These are phyloP conservation scores for Margaritispora aquatica DNA, from an alignment of 495 filamentous ascomycete species.

Conservation along the genomic window DNA sequence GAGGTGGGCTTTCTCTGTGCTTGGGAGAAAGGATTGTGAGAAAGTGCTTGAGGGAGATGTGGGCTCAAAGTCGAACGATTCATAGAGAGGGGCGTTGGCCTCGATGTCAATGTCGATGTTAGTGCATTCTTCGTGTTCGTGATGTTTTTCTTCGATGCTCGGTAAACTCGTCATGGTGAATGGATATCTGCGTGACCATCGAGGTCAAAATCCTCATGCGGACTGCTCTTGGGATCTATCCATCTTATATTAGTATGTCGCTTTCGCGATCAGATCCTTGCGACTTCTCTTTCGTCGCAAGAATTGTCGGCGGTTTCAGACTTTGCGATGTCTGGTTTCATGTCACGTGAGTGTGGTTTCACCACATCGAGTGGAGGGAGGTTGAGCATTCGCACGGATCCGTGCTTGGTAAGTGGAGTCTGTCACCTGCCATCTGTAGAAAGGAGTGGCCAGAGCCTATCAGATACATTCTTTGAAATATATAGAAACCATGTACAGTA, in stretches of 20 bases:
- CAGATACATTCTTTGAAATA: no score
- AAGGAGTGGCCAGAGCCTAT: no score
- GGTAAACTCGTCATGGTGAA: no score
- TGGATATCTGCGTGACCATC: no score
- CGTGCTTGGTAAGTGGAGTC: no score
- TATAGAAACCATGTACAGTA: no score
- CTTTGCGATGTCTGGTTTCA: neutral
- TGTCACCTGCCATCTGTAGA: neutral
- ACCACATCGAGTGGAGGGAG: no score
- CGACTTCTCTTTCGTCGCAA: neutral
- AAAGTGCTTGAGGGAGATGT: no score
- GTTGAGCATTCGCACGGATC: no score
- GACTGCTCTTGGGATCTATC: no score
- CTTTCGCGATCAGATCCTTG: neutral
- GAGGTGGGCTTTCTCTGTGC: neutral
- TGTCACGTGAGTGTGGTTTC: neutral
- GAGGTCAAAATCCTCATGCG: no score
- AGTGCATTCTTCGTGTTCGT: neutral
- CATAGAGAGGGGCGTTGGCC: neutral
- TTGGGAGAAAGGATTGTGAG: neutral
- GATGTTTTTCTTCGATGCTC: neutral
- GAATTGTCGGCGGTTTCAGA: neutral
- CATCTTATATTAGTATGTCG: neutral
- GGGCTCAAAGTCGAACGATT: no score
- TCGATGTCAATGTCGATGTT: neutral